These are phyloP conservation scores for Calvatia gigantea DNA, from an alignment of 768 basidiomycete species.

Conservation along the genomic window DNA sequence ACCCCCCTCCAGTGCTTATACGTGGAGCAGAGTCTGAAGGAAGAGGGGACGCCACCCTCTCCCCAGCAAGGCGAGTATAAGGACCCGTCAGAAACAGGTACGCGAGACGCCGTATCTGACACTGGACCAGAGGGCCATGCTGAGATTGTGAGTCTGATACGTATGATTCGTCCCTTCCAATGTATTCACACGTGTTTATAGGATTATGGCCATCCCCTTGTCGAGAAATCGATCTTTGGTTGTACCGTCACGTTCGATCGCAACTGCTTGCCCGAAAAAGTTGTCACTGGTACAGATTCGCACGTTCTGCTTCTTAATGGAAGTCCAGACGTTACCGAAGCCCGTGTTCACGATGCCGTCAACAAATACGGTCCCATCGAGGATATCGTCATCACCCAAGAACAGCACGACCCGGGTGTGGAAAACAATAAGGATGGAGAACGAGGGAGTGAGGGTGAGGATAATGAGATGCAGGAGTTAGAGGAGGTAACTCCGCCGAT, in stretches of 20 bases:
- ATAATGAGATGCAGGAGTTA: background rate
- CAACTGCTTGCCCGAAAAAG: constrained; percentile 26
- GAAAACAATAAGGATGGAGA: background rate
- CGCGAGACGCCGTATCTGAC: constrained; percentile 4
- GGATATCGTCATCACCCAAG: constrained; percentile 4
- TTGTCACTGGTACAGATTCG: constrained; percentile 36
- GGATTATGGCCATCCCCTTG: constrained; percentile 11
- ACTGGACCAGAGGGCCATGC: background rate
- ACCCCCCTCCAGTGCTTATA: background rate
- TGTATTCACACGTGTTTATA: background rate
- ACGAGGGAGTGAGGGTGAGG: background rate
- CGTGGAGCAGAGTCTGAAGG: background rate
- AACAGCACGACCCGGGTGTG: background rate
- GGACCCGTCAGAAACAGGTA: background rate
- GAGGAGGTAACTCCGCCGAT: background rate
- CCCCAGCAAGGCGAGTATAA: background rate
- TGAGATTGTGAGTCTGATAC: background rate
- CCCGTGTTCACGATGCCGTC: constrained; percentile 7
- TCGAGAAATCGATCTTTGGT: constrained; percentile 20
- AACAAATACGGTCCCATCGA: constrained; percentile 9
- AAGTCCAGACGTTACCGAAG: constrained; percentile 3
- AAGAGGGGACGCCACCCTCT: background rate
- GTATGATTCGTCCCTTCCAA: background rate
- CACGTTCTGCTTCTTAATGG: constrained; percentile 1
- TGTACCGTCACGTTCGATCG: constrained; percentile 29